A percentile compares a stretch with the other conserved stretches of the same genome.
Evolutionary conservation across 78 protist species (phyloP).

Genomic region (Emiliania huxleyi): DNA sequence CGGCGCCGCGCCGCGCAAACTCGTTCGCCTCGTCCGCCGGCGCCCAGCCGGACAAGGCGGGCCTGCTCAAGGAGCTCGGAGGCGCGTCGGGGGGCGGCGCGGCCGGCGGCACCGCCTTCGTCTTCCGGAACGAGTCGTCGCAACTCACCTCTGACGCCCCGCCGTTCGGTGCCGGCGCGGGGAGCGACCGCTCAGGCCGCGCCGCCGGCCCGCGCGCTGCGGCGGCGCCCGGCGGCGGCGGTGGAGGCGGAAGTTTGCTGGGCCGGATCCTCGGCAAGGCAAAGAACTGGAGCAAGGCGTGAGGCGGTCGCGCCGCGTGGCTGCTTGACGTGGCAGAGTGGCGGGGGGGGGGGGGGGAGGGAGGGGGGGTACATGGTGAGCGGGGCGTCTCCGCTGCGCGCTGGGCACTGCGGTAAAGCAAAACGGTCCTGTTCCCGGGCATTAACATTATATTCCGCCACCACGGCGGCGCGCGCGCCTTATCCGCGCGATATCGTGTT

Average conservation of each 20-base stretch:
- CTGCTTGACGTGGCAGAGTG: too few relatives aligned
- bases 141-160: neutral
- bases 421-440: too few relatives aligned
- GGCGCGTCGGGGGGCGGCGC: neutral
- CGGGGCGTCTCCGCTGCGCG: too few relatives aligned
- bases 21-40: neutral
- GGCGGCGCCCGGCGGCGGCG: neutral
- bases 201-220: neutral
- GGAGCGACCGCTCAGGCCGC: neutral
- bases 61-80: neutral
- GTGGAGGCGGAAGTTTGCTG: neutral
- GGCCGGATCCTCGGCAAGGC: neutral
- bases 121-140: neutral
- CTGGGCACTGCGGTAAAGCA: too few relatives aligned
- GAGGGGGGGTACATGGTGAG: too few relatives aligned
- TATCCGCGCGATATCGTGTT: too few relatives aligned
- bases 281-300: too few relatives aligned
- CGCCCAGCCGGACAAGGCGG: neutral
- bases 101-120: neutral
- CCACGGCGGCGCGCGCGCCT: too few relatives aligned
- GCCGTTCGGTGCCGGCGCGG: neutral
- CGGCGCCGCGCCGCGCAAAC: neutral
- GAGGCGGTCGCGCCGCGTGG: too few relatives aligned
- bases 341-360: too few relatives aligned
- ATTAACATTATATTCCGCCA: too few relatives aligned